These are phyloP conservation scores for Aspergillus heteromorphus DNA, from an alignment of 495 filamentous ascomycete genomes.

Conservation along the genomic window DNA sequence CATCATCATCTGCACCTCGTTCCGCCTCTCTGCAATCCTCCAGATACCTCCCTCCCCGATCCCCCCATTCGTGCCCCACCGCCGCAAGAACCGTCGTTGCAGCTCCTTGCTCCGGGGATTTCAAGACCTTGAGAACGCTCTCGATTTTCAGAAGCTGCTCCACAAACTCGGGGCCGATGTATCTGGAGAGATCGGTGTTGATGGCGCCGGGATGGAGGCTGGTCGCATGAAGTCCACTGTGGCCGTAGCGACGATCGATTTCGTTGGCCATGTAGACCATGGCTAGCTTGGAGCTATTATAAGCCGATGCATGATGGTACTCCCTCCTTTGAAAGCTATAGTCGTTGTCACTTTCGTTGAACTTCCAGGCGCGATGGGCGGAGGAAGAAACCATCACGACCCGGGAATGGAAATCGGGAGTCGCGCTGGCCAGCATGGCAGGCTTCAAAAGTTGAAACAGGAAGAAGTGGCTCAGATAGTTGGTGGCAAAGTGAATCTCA, in stretches of 20 bases:
- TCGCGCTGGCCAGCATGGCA: background rate
- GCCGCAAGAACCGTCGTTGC: conserved; percentile 6
- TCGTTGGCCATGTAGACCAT: background rate
- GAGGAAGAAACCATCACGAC: background rate
- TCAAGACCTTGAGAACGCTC: background rate
- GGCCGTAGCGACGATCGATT: background rate
- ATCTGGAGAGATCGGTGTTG: background rate
- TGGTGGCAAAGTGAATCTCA: background rate
- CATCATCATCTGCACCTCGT: background rate
- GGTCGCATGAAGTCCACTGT: conserved; percentile 2
- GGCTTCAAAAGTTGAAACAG: background rate
- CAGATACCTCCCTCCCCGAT: conserved; percentile 4
- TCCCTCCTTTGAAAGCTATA: background rate
- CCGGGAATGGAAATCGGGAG: background rate
- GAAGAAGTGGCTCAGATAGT: background rate
- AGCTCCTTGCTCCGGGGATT: conserved; percentile 5
- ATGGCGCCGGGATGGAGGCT: conserved; percentile 17
- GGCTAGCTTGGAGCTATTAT: background rate
- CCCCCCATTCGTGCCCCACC: conserved; percentile 1
- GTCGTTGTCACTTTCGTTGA: background rate
- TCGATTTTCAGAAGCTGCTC: background rate
- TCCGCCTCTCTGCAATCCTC: conserved; percentile 1
- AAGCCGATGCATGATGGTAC: background rate
- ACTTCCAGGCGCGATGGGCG: background rate
- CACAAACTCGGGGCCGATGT: background rate